Conservation (phyloP, 1,284 basidiomycete species). For the Marasmius tenuissimus region DNA sequence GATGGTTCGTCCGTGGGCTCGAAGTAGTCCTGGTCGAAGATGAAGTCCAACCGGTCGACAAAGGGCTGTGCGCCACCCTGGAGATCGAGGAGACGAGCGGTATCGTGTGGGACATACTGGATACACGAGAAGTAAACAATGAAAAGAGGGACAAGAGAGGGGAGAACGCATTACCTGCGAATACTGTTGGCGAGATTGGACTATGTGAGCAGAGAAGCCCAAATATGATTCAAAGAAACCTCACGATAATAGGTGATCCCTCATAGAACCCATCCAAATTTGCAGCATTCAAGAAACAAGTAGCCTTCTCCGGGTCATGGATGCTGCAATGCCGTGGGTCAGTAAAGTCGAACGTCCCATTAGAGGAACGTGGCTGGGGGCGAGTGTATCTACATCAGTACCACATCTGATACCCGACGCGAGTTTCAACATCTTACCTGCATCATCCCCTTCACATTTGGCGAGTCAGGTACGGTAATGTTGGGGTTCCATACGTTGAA, state of each 20-base stretch:
- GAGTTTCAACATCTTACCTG: constrained; percentile 37
- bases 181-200: constrained; percentile 30
- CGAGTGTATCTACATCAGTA: neutral
- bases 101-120: constrained; percentile 64
- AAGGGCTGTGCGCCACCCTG: constrained; percentile 59
- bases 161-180: constrained; percentile 36
- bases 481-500: constrained; percentile 59
- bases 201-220: neutral
- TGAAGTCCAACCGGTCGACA: constrained; percentile 52
- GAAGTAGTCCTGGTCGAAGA: constrained; percentile 55
- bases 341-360: constrained; percentile 64
- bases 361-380: constrained; percentile 51
- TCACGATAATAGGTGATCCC: constrained; percentile 58
- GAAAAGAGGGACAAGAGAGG: neutral
- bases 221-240: constrained; percentile 16
- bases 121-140: neutral
- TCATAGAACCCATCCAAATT: constrained; percentile 68
- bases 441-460: constrained; percentile 49
- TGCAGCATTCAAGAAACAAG: constrained; percentile 52
- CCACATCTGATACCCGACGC: neutral
- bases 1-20: constrained; percentile 62
- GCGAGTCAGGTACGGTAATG: constrained; percentile 46
- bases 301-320: constrained; percentile 13
- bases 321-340: constrained; percentile 55
- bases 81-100: constrained; percentile 54